These are phyloP conservation scores for Vigna radiata DNA, from an alignment of 306 rosid genomes.

Conservation along the genomic window DNA sequence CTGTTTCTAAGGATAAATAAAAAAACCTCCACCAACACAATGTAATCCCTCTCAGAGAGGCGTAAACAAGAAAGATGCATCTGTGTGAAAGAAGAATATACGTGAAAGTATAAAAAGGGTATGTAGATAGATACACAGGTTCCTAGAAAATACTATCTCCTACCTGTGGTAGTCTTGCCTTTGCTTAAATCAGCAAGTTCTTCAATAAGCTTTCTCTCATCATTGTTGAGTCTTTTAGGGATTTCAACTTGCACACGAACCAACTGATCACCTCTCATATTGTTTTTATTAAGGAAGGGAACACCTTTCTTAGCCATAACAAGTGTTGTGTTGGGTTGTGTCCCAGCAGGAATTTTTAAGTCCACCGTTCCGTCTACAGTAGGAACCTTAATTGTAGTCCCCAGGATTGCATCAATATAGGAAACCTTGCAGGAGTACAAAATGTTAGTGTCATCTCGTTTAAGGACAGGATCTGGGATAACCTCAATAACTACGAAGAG, in stretches of 20 bases:
- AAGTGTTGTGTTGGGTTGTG: slow-evolving; percentile 92
- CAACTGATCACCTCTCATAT: slow-evolving; percentile 91
- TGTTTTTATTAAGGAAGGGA: slow-evolving; percentile 80
- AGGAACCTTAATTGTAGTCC: slow-evolving; percentile 87
- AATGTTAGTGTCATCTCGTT: slow-evolving; percentile 92
- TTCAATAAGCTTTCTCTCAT: slow-evolving; percentile 82
- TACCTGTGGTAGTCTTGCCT: slow-evolving; percentile 62
- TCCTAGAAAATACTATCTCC: slow-evolving; percentile 42
- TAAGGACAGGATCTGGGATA: slow-evolving; percentile 83
- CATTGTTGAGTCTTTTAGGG: slow-evolving; percentile 81
- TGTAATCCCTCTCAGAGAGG: not conserved
- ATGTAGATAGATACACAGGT: slow-evolving; percentile 31
- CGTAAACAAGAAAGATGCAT: slow-evolving; percentile 33
- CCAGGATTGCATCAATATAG: slow-evolving; percentile 87
- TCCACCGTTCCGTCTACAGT: slow-evolving; percentile 82
- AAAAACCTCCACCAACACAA: not conserved
- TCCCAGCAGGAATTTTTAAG: slow-evolving; percentile 62
- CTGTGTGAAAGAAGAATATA: slow-evolving; percentile 29
- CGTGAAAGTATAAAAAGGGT: not conserved
- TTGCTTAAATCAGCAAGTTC: slow-evolving; percentile 90
- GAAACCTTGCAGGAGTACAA: slow-evolving; percentile 84
- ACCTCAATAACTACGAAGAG: slow-evolving; percentile 85
- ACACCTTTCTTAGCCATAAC: slow-evolving; percentile 98
- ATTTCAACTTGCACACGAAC: slow-evolving; percentile 96
- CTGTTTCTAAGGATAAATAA: slow-evolving; percentile 31